phyloP scores from a whole-genome alignment of 2,329 filamentous ascomycete species.

The Boeremia exigua region DNA sequence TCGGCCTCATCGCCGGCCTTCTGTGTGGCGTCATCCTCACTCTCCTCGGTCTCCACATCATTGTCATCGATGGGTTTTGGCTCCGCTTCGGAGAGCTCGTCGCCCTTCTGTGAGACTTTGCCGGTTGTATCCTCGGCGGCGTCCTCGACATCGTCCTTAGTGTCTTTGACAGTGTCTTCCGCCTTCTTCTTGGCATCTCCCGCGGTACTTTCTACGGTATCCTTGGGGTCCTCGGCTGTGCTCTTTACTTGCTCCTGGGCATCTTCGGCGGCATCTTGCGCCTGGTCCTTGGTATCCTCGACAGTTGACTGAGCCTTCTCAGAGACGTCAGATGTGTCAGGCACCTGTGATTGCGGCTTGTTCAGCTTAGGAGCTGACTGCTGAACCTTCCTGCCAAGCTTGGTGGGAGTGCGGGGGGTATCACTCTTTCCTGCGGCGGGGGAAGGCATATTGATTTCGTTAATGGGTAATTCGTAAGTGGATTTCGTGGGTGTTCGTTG shows the following conservation, averaged over 20 bases:
- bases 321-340: slow-evolving; percentile 43
- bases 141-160: slow-evolving; percentile 54
- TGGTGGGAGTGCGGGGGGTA: slow-evolving; percentile 58
- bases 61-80: slow-evolving; percentile 53
- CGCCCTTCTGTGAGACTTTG: slow-evolving; percentile 56
- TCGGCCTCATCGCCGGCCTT: slow-evolving; percentile 56
- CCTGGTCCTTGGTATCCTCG: slow-evolving; percentile 48
- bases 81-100: slow-evolving; percentile 54
- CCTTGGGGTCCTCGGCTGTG: slow-evolving; percentile 46
- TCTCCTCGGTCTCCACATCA: slow-evolving; percentile 31
- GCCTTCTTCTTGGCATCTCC: slow-evolving; percentile 55
- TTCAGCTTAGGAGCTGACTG: slow-evolving; percentile 52
- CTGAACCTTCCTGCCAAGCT: slow-evolving; percentile 55
- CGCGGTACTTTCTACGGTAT: slow-evolving; percentile 42
- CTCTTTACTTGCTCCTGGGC: slow-evolving; percentile 38
- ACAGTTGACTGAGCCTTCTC: slow-evolving; percentile 33
- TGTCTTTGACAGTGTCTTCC: slow-evolving; percentile 52
- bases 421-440: slow-evolving; percentile 59
- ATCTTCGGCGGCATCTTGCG: slow-evolving; percentile 45
- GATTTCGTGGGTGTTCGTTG: slow-evolving; percentile 38
- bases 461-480: slow-evolving; percentile 36
- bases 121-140: slow-evolving; percentile 50
- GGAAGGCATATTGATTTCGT: slow-evolving; percentile 54
- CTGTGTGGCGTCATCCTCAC: slow-evolving; percentile 49
- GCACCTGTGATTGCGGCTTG: slow-evolving; percentile 42